Percentiles rank a stretch among this genome's conserved stretches.
Evolutionary conservation across 2,329 filamentous ascomycete species (phyloP).

Genomic region (Alternaria novae-zelandiae): DNA sequence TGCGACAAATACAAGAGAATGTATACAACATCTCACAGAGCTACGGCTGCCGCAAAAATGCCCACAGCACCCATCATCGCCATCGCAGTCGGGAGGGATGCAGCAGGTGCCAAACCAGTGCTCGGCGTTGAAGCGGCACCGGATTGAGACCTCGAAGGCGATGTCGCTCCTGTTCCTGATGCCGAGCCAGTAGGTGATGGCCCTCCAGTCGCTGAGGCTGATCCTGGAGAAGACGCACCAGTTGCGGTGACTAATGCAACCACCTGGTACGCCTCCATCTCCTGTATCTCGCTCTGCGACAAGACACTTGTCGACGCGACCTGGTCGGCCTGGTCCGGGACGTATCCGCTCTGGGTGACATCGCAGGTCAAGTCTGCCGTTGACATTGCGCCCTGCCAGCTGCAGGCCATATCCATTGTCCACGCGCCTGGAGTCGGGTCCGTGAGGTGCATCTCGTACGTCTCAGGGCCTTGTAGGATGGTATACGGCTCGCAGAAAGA

Average conservation of each 20-base stretch:
- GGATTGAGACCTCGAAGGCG: slow-evolving; percentile 15
- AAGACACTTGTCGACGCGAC: not conserved
- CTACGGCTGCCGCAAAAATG: slow-evolving; percentile 31
- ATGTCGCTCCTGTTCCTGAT: slow-evolving; percentile 8
- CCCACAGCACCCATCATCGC: slow-evolving; percentile 32
- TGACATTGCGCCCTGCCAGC: slow-evolving; percentile 28
- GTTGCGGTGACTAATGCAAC: slow-evolving; percentile 21
- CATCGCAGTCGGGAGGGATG: slow-evolving; percentile 25
- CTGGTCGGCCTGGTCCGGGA: not conserved
- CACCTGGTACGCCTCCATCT: slow-evolving; percentile 7
- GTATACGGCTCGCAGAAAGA: slow-evolving; percentile 28
- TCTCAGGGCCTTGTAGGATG: slow-evolving; percentile 32
- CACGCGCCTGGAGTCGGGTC: slow-evolving; percentile 25
- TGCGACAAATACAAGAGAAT: not conserved
- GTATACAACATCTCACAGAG: slow-evolving; percentile 18
- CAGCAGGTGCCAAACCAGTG: slow-evolving; percentile 25
- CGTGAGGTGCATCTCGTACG: slow-evolving; percentile 26
- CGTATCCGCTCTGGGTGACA: slow-evolving; percentile 16
- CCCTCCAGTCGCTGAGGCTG: slow-evolving; percentile 5
- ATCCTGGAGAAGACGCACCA: slow-evolving; percentile 5
- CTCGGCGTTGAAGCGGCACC: slow-evolving; percentile 12
- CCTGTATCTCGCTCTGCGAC: slow-evolving; percentile 15
- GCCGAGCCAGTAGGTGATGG: not conserved
- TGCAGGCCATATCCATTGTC: slow-evolving; percentile 29
- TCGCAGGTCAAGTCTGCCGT: slow-evolving; percentile 33